Evolutionary conservation across 495 filamentous ascomycete genomes (phyloP), one percentile per base, ranked within the genome.

Genomic region (Aspergillus avenaceus): DNA sequence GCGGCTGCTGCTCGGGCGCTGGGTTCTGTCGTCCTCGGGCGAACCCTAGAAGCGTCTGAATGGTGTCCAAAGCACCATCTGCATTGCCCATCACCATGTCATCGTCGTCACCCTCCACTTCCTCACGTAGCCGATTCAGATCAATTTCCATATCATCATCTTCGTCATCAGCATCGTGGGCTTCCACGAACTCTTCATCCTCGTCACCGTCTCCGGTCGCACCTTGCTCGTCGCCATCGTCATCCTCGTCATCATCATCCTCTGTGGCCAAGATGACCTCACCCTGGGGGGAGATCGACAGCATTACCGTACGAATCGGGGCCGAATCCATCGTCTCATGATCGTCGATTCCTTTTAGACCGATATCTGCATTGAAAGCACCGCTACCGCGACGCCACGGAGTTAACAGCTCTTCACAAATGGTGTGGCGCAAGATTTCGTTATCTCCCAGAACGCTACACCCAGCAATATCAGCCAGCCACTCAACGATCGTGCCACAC

Each of bases 401-500:
- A 55, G 80, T 84, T 19, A 98, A 81, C 59, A 97, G 76, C 68
- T 97, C 91, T 62, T 97, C 87, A 58, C 93, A 97, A 32, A 98
- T 81, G 1, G 84, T 76, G 32, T 82, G 83, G 31, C 90, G 80
- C 48, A 98, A 75, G 28, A 96, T 84, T 49, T 91, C 77, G 49
- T 83, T 78, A 61, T 98, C 88, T 13, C 78, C 72, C 11, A 91
- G 88, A 41, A 92, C 84, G 58, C 83, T 88, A 65, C 92, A 96
- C 18, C 91, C 91, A 4, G 91, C 77, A 61, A 98, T 95, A 69
- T 98, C 95, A 19, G 82, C 76, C 2, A 98, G 79, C 95, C 95
- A 98, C 60, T 97, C 91, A 47, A 97, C 86, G 54, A 98, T 95
- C n/a, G 91, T 92, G 2, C 84, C 90, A 63, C 90, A 95, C 93